Base-by-base conservation (phyloP, 2,329 filamentous ascomycete genomes). In the Penicillium rolfsii region DNA sequence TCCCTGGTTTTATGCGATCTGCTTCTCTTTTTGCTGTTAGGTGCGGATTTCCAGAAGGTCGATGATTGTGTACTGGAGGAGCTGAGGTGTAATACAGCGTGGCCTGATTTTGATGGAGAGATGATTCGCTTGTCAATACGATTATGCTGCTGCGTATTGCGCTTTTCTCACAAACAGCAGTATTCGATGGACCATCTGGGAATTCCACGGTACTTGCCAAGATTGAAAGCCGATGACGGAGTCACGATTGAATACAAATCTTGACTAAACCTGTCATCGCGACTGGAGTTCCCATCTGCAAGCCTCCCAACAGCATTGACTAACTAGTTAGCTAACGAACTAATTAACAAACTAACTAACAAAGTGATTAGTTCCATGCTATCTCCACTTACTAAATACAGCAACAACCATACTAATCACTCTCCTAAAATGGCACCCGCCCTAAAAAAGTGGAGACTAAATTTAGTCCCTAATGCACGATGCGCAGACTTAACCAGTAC, bases 361-460 rank as follows among this genome's bases (percentile, higher is more conserved):
- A 11, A 33, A 14, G 11, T 28, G 9, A 19, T 7, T 28, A 46
- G 19, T 22, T 46, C 28, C 28, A 8, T 24, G 26, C 4, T 26
- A 48, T 50, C 46, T 9, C 46, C 46, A 50, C 48, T 22, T 50
- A 35, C 48, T 35, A 50, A 50, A 33, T 50, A 50, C 48, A 50
- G 48, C 9, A 50, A 50, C 48, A 46, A 12, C 9, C 7, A 9
- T 26, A 9, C 19, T 22, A 22, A 22, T 22, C 19, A 22, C 35
- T 36, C 35, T 45, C 19, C 22, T 45, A 9, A 9, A 22, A 33
- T 22, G 30, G 30, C 30, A 33, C 11, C 30, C 30, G 9, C 30
- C 9, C 30, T 33, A 11, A 33, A 33, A 33, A 33, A 48, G 45
- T 48, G 45, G 43, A n/a, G 26, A 28, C 30, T 11, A 50, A 35